phyloP scores from a whole-genome alignment of 345 rosid genomes.

The Lenwebbia sp. region DNA sequence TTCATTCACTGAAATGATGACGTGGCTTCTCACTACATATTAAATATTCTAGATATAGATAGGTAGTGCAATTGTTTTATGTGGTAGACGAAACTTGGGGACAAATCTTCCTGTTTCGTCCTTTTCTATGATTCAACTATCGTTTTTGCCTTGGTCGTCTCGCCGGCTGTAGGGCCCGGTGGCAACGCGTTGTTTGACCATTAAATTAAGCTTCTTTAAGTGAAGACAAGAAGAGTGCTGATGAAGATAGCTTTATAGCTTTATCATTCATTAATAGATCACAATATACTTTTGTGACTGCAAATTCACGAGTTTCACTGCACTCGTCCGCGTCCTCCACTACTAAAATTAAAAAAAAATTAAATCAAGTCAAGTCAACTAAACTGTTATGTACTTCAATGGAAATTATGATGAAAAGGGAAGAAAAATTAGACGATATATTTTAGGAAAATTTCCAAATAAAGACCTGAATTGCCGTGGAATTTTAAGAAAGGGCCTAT shows the following conservation, averaged over 20 bases:
- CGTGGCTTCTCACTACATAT: neutral
- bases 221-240: neutral
- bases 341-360: neutral
- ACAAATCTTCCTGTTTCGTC: neutral
- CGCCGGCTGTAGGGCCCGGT: neutral
- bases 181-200: neutral
- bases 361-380: neutral
- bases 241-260: neutral
- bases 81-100: neutral
- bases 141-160: neutral
- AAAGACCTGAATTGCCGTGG: no score
- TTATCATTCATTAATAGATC: neutral
- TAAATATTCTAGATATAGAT: neutral
- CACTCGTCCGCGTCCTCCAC: neutral
- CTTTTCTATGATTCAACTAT: neutral
- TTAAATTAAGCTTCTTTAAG: neutral
- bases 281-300: neutral
- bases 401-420: neutral
- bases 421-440: neutral
- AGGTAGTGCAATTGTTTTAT: neutral
- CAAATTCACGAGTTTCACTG: neutral
- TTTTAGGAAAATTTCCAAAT: no score
- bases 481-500: neutral
- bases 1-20: neutral
- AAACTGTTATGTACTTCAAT: neutral